Evolutionary conservation across 306 rosid genomes (phyloP).

Genomic region (Abrus precatorius): DNA sequence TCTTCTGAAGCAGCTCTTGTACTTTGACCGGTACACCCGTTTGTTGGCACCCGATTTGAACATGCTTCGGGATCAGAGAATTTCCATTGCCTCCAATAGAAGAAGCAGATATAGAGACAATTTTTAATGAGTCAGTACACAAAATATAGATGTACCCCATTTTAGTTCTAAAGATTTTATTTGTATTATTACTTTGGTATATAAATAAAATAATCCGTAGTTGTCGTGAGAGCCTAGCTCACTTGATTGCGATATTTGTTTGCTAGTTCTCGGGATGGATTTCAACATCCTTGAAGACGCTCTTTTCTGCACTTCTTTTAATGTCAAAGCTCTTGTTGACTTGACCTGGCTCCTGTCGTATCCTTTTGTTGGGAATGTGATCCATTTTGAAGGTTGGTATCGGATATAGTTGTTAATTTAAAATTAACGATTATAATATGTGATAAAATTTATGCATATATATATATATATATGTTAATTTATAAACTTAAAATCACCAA

Average conservation of each 20-base stretch:
- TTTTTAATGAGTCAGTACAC: conserved; percentile 47
- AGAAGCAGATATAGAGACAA: conserved; percentile 63
- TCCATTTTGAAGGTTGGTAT: no score
- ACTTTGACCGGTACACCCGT: conserved; percentile 93
- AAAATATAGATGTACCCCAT: conserved; percentile 33
- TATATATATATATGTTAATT: no score
- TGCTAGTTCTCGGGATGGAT: not conserved
- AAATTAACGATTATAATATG: no score
- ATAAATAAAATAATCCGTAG: conserved; percentile 33
- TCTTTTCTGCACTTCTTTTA: not conserved
- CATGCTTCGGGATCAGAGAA: conserved; percentile 97
- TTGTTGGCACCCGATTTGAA: conserved; percentile 90
- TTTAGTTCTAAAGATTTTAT: conserved; percentile 39
- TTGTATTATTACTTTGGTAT: conserved; percentile 42
- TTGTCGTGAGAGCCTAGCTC: conserved; percentile 11
- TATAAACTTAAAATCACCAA: no score
- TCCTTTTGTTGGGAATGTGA: no score
- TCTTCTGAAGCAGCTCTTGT: conserved; percentile 94
- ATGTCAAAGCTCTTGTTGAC: no score
- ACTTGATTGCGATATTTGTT: not conserved
- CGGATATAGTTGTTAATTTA: no score
- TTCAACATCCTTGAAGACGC: not conserved
- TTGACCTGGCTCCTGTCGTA: no score
- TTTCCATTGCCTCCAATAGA: conserved; percentile 75
- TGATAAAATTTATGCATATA: no score